These are phyloP conservation scores for Phytophthora citrophthora DNA, from an alignment of 352 stramenopile species.

Conservation along the genomic window DNA sequence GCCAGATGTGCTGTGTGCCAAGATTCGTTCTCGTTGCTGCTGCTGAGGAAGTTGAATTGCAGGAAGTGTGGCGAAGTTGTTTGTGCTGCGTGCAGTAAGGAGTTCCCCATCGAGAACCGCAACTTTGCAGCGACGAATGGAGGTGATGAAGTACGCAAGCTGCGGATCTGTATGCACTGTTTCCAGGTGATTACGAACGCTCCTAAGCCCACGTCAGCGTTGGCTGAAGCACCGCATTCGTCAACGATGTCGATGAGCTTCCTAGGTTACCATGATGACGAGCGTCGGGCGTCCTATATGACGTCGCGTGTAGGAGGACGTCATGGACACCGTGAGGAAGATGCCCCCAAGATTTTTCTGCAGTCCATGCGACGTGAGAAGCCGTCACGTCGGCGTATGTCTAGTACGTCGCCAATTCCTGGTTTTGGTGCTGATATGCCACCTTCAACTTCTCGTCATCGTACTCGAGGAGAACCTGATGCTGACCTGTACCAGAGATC, in stretches of 20 bases:
- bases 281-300: constrained; percentile 62
- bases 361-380: constrained; percentile 71
- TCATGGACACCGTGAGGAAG: constrained; percentile 24
- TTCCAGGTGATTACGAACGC: constrained; percentile 82
- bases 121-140: constrained; percentile 50
- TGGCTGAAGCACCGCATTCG: constrained; percentile 57
- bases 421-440: constrained; percentile 21
- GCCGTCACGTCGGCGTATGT: constrained; percentile 30
- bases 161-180: constrained; percentile 88
- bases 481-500: constrained; percentile 36
- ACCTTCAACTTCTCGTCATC: constrained; percentile 26
- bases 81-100: constrained; percentile 85
- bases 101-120: constrained; percentile 71
- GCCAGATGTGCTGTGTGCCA: constrained; percentile 76
- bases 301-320: constrained; percentile 39
- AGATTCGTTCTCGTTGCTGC: constrained; percentile 84
- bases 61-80: constrained; percentile 90
- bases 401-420: constrained; percentile 38
- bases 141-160: constrained; percentile 62
- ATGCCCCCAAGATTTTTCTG: constrained; percentile 69
- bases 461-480: constrained; percentile 21
- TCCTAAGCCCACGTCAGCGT: constrained; percentile 49
- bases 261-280: constrained; percentile 73
- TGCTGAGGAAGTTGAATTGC: constrained; percentile 86
- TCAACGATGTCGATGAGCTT: constrained; percentile 68